A percentile compares a stretch with the other conserved stretches of the same genome.
Conservation (phyloP, 495 filamentous ascomycete species). For the Cercophora samala region DNA sequence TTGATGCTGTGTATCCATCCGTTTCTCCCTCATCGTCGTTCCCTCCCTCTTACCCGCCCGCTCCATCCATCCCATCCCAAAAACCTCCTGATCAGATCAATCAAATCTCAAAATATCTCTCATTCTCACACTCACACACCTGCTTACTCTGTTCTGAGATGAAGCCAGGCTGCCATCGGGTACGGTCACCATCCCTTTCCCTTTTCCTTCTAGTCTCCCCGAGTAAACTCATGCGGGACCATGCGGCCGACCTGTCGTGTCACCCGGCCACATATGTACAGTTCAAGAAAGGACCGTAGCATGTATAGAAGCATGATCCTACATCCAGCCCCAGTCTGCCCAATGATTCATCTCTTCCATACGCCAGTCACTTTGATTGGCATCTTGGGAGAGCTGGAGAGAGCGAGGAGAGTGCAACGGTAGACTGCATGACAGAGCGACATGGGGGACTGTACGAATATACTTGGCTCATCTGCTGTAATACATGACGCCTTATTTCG, state of each 20-base stretch:
- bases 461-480: neutral
- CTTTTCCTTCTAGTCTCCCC: neutral
- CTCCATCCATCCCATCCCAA: neutral
- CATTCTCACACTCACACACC: no score
- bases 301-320: neutral
- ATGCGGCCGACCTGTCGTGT: neutral
- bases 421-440: neutral
- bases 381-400: no score
- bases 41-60: neutral
- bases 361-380: no score
- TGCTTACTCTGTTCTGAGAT: neutral
- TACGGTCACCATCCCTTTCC: neutral
- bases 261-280: neutral
- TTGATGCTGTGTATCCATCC: neutral
- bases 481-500: neutral
- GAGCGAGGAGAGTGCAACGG: no score
- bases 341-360: neutral
- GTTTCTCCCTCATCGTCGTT: neutral
- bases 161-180: neutral
- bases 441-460: neutral
- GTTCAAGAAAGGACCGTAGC: neutral
- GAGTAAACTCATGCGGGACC: neutral
- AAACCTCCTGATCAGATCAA: neutral
- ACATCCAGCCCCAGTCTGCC: neutral
- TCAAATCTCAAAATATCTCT: neutral